phyloP scores from a whole-genome alignment of 768 basidiomycete genomes.

The Pleurotus djamor region DNA sequence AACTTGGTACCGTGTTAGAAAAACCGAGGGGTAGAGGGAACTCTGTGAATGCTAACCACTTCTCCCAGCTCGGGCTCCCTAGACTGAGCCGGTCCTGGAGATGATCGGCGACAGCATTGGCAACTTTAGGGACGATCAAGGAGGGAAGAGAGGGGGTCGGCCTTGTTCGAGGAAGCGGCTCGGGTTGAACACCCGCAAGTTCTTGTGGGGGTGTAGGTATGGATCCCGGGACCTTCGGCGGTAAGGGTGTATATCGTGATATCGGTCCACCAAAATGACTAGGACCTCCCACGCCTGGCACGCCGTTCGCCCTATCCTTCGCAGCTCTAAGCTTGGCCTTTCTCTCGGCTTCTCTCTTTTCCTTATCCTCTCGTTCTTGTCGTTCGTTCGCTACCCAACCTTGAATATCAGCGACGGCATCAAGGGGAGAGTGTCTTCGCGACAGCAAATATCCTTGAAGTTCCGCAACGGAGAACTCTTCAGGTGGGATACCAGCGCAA shows the following conservation, averaged over 20 bases:
- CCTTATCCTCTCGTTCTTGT: slow-evolving; percentile 10
- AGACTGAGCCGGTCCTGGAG: too few relatives aligned
- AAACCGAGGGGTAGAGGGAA: too few relatives aligned
- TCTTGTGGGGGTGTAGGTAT: background rate
- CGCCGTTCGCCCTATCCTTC: slow-evolving; percentile 11
- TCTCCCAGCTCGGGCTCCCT: too few relatives aligned
- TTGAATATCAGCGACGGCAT: slow-evolving; percentile 14
- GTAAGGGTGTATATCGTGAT: background rate
- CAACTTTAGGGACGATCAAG: too few relatives aligned
- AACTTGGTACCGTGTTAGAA: too few relatives aligned
- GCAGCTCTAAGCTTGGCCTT: slow-evolving; percentile 19
- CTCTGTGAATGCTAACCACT: too few relatives aligned
- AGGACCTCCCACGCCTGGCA: background rate
- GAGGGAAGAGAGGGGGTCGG: too few relatives aligned
- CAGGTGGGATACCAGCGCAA: slow-evolving; percentile 25
- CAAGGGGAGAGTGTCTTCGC: slow-evolving; percentile 16
- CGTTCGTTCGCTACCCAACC: slow-evolving; percentile 30
- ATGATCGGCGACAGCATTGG: too few relatives aligned
- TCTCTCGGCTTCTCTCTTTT: slow-evolving; percentile 18
- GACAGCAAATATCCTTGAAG: slow-evolving; percentile 41
- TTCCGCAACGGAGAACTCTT: slow-evolving; percentile 38
- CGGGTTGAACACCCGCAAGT: background rate
- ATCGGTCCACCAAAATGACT: background rate
- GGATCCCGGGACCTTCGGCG: background rate
- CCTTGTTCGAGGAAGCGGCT: too few relatives aligned